These are phyloP conservation scores for Pleurotus sapidus DNA, from an alignment of 768 basidiomycete genomes.

Conservation along the genomic window DNA sequence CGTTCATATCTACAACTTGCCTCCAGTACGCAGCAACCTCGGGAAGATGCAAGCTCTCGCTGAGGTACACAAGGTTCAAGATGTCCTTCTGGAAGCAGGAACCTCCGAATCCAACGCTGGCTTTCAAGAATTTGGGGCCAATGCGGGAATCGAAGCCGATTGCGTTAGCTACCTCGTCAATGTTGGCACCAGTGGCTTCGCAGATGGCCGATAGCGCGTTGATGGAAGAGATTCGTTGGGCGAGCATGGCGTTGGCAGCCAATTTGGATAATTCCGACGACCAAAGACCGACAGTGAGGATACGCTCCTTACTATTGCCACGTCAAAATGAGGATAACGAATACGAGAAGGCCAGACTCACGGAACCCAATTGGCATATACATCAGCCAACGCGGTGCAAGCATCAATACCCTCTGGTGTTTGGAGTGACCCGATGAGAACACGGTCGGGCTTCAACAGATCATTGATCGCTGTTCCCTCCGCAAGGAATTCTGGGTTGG, in stretches of 20 bases:
- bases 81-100: slow-evolving; percentile 99
- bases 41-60: slow-evolving; percentile 90
- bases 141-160: slow-evolving; percentile 92
- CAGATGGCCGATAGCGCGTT: slow-evolving; percentile 98
- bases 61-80: slow-evolving; percentile 96
- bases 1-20: slow-evolving; percentile 97
- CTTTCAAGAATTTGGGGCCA: slow-evolving; percentile 93
- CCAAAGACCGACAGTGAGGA: slow-evolving; percentile 96
- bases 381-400: slow-evolving; percentile 67
- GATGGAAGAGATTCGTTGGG: slow-evolving; percentile 97
- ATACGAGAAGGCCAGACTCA: slow-evolving; percentile 33
- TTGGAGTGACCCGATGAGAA: slow-evolving; percentile 95
- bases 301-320: slow-evolving; percentile 55
- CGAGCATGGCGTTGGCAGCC: slow-evolving; percentile 99
- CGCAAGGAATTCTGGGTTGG: slow-evolving; percentile 98
- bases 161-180: slow-evolving; percentile 95
- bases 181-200: slow-evolving; percentile 97
- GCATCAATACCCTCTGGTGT: slow-evolving; percentile 83
- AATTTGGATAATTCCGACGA: slow-evolving; percentile 98
- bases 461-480: slow-evolving; percentile 96
- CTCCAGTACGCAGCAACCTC: slow-evolving; percentile 98
- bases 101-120: slow-evolving; percentile 95
- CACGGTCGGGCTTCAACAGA: slow-evolving; percentile 88
- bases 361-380: slow-evolving; percentile 98
- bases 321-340: not conserved